A percentile compares a stretch with the other conserved stretches of the same genome.
phyloP scores from a whole-genome alignment of 176 grass and related monocot genomes.

The Aegilops tauschii region DNA sequence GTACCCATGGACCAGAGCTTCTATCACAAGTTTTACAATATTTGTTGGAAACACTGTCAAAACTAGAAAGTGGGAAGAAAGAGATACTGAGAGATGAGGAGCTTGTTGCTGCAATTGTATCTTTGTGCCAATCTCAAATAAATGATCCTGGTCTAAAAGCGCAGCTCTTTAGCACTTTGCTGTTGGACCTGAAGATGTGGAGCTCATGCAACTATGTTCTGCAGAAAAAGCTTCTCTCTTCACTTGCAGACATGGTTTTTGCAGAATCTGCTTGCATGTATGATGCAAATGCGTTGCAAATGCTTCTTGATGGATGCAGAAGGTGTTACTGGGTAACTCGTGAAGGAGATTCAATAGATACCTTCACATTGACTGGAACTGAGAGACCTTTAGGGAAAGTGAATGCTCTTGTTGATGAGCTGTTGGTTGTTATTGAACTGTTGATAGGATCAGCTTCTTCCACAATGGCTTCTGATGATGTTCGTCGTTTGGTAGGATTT shows the following conservation, averaged over 20 bases:
- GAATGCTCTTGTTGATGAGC: conserved; percentile 74
- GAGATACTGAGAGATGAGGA: conserved; percentile 62
- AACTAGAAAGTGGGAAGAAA: conserved; percentile 52
- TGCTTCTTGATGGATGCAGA: conserved; percentile 88
- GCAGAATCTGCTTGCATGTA: conserved; percentile 63
- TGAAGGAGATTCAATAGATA: conserved; percentile 72
- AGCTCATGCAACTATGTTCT: conserved; percentile 74
- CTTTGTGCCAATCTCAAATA: conserved; percentile 66
- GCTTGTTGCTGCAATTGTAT: conserved; percentile 68
- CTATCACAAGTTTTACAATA: conserved; percentile 69
- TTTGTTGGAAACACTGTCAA: conserved; percentile 67
- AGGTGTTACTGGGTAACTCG: conserved; percentile 75
- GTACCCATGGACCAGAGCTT: conserved; percentile 70
- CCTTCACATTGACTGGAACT: conserved; percentile 39
- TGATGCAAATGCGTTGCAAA: conserved; percentile 74
- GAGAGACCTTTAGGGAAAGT: conserved; percentile 62
- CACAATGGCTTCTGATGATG: conserved; percentile 60
- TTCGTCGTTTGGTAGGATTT: conserved; percentile 72
- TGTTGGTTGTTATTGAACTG: conserved; percentile 85
- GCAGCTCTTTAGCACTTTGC: conserved; percentile 65
- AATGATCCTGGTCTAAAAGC: conserved; percentile 59
- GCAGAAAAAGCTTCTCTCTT: conserved; percentile 91
- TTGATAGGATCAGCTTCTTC: conserved; percentile 68
- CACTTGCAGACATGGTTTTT: conserved; percentile 87
- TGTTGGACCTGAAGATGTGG: conserved; percentile 84